Percentiles rank a stretch among this genome's conserved stretches.
phyloP scores from a whole-genome alignment of 257 asterid species.

The Fraxinus americana region DNA sequence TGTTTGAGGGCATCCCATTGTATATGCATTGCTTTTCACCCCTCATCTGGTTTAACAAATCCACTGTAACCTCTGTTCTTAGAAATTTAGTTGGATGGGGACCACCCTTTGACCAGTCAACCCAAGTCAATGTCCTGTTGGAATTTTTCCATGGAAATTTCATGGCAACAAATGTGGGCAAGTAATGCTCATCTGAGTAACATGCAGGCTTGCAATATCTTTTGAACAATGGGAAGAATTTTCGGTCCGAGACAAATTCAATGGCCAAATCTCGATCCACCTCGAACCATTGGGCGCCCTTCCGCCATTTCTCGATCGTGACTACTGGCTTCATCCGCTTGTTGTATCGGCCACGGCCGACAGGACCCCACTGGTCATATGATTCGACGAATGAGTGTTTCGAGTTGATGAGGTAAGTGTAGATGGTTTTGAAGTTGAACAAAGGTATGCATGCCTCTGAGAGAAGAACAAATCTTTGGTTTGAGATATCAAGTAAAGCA shows the following conservation, averaged over 20 bases:
- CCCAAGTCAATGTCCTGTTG: constrained; percentile 76
- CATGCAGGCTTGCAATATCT: constrained; percentile 58
- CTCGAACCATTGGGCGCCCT: constrained; percentile 79
- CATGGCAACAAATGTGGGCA: constrained; percentile 57
- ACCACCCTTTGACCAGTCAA: constrained; percentile 79
- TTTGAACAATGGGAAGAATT: constrained; percentile 39
- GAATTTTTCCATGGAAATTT: constrained; percentile 39
- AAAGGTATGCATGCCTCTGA: constrained; percentile 76
- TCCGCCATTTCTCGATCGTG: constrained; percentile 53
- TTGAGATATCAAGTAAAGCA: constrained; percentile 71
- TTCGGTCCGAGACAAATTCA: constrained; percentile 41
- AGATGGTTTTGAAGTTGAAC: constrained; percentile 59
- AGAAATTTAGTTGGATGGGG: constrained; percentile 69
- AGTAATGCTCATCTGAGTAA: constrained; percentile 77
- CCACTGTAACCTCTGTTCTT: constrained; percentile 39
- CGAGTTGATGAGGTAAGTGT: constrained; percentile 49
- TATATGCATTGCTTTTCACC: constrained; percentile 44
- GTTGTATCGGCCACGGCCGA: constrained; percentile 71
- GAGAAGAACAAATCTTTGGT: constrained; percentile 72
- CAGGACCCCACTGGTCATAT: constrained; percentile 54
- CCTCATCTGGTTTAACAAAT: constrained; percentile 47
- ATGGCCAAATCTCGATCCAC: constrained; percentile 54
- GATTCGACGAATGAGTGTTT: constrained; percentile 51
- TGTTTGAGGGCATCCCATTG: constrained; percentile 46
- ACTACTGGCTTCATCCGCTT: constrained; percentile 52